Base-by-base conservation (phyloP, 208 protist species). In the Tritrichomonas foetus region DNA sequence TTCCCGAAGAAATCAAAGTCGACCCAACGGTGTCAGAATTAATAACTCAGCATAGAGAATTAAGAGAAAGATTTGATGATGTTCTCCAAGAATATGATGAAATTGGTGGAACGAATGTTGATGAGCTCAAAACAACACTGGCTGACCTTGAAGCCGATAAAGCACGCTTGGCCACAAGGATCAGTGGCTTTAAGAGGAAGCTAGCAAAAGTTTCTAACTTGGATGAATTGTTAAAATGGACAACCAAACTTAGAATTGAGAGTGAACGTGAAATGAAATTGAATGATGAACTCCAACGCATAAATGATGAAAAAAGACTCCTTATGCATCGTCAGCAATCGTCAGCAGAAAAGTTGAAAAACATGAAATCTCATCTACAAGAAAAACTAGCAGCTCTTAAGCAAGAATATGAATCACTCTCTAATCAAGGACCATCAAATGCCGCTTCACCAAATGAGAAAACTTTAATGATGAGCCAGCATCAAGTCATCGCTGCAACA, bases 1-100 rank as follows among this genome's bases (percentile, higher is more conserved):
- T 82, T 82, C 74, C 74, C 1, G 74, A 82, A n/a, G 74, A 82
- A 82, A 82, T 82, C 41, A 36, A 25, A 3, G 74, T 82, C 11
- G 74, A 82, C 50, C n/a, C 74, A 82, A 82, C 74, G 50, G 74
- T 82, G 0, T 20, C n/a, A 9, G 74, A 82, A 53, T 30, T 82
- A 20, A 82, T 82, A 20, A 82, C 74, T 0, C 74, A 82, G 41
- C 74, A 47, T n/a, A 25, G 41, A 11, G 74, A 82, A 25, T 20
- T 82, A 22, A 9, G 74, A 33, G 74, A 82, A 41, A 33, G 50
- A 36, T 82, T 82, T 36, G 74, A 82, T 14, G 14, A 1, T 50
- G 41, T 41, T 14, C 50, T 47, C 33, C 47, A 47, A 33, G 74
- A 82, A 41, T 36, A 82, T 41, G 41, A 82, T 3, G 74, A 82